Percentiles rank a stretch among this genome's conserved stretches.
These are phyloP conservation scores for Calamus simplicifolius DNA, from an alignment of 176 grass and related monocot genomes.

Conservation along the genomic window DNA sequence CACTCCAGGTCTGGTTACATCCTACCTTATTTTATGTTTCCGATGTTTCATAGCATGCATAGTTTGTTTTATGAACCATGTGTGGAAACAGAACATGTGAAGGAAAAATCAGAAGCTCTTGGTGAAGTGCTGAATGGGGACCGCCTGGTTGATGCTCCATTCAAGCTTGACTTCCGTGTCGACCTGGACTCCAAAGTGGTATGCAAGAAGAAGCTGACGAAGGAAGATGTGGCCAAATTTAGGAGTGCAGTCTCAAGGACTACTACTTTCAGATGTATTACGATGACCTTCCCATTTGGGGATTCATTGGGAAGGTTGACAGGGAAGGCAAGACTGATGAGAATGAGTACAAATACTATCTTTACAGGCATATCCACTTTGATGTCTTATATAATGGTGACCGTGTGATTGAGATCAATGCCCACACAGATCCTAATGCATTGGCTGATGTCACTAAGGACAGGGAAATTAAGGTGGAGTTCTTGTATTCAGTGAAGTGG, in stretches of 20 bases:
- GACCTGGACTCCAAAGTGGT: neutral
- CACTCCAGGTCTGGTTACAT: neutral
- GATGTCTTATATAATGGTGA: neutral
- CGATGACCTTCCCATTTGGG: constrained; percentile 7
- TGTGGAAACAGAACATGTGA: neutral
- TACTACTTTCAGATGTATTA: constrained; percentile 8
- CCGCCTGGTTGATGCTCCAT: constrained; percentile 3
- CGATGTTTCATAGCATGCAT: neutral
- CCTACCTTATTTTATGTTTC: neutral
- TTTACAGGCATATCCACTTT: constrained; percentile 5
- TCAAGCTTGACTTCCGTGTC: neutral
- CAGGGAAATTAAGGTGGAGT: constrained; percentile 4
- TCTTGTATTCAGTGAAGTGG: constrained; percentile 8
- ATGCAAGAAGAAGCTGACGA: neutral
- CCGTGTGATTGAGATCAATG: constrained; percentile 6
- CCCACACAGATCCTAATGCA: neutral
- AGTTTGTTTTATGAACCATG: too few species aligned
- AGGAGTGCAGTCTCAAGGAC: constrained; percentile 8
- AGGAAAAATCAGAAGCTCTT: constrained; percentile 1
- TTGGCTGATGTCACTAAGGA: neutral
- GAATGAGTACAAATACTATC: constrained; percentile 2
- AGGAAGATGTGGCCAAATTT: constrained; percentile 3
- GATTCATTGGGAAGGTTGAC: constrained; percentile 8
- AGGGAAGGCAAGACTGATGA: neutral
- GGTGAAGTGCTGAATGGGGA: constrained; percentile 9